Evolutionary conservation across 2,329 filamentous ascomycete genomes (phyloP).

Genomic region (Ophiostoma australiae): DNA sequence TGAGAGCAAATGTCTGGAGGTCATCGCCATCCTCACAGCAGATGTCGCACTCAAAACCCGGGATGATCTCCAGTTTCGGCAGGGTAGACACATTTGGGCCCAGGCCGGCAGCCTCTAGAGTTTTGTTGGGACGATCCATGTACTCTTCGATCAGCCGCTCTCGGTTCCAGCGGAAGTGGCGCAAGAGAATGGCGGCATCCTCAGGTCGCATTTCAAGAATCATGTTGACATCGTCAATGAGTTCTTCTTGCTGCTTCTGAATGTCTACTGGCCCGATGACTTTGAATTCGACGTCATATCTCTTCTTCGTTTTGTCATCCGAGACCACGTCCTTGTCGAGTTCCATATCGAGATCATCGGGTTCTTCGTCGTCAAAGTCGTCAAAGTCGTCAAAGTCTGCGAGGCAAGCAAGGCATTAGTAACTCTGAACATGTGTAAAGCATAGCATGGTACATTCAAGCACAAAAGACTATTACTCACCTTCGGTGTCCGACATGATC

Average conservation of each 20-base stretch:
- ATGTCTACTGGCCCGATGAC: conserved; percentile 78
- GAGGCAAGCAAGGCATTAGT: not conserved
- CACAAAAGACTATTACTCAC: conserved; percentile 34
- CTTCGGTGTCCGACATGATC: conserved; percentile 50
- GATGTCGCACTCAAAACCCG: conserved; percentile 86
- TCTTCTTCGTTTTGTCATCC: conserved; percentile 60
- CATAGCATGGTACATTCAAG: not conserved
- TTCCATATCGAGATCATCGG: conserved; percentile 49
- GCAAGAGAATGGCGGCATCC: conserved; percentile 82
- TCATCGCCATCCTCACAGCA: conserved; percentile 84
- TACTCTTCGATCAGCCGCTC: conserved; percentile 92
- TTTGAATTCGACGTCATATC: conserved; percentile 80
- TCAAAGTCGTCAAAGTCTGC: conserved; percentile 40
- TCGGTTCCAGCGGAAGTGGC: conserved; percentile 92
- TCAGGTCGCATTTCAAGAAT: conserved; percentile 87
- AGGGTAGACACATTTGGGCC: conserved; percentile 57
- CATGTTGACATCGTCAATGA: conserved; percentile 85
- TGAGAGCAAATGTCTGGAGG: conserved; percentile 84
- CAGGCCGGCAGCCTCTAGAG: conserved; percentile 79
- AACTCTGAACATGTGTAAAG: not conserved
- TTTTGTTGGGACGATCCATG: conserved; percentile 79
- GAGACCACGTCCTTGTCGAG: conserved; percentile 60
- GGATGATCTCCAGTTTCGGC: conserved; percentile 64
- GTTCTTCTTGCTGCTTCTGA: conserved; percentile 74
- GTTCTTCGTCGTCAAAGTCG: conserved; percentile 51